Evolutionary conservation across 1,139 yeast species (phyloP), one percentile per base, ranked within the genome.

Genomic region (Taiozyma onychis): DNA sequence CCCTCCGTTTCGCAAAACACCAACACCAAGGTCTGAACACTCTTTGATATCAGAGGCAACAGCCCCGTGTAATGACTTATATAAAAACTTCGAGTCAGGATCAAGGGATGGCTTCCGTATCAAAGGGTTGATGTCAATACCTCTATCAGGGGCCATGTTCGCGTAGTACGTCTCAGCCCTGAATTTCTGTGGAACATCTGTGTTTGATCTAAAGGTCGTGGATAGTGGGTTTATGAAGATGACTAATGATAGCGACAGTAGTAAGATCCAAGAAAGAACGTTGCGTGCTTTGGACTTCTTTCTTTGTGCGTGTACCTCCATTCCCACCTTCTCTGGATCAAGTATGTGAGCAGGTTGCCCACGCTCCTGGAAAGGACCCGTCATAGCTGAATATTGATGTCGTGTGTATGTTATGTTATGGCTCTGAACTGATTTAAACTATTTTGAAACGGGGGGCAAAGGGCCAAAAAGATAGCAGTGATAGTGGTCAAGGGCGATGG

Each of bases 31-130:
- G 16, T 56, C 44, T 1, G 65, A 61, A 46, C 65, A 61, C 14
- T 49, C 48, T 6, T 57, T 56, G 2, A 61, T 48, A 32, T 61
- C 65, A 8, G 62, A 60, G 2, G 63, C 57, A 4, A 61, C 62
- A 2, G 55, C 64, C 4, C 63, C 65, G 6, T 48, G 44, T 3
- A 46, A 11, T 1, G 62, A 56, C 18, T 43, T 54, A 49, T 57
- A 58, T 4, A 60, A 21, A 35, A 57, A 60, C 9, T 34, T 43
- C 2, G 55, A 48, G 24, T 59, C 52, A 16, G 65, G 65, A 4
- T 51, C 54, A 27, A 61, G 42, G 2, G 57, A 52, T 2, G 64
- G 62, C 13, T 46, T 52, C 44, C 64, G 47, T 11, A 46, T 44
- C n/a, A 61, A 46, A 2, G 57, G 59, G 6, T 45, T 47, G 14